phyloP scores from a whole-genome alignment of 805 yeast species.

The Teunomyces stri region DNA sequence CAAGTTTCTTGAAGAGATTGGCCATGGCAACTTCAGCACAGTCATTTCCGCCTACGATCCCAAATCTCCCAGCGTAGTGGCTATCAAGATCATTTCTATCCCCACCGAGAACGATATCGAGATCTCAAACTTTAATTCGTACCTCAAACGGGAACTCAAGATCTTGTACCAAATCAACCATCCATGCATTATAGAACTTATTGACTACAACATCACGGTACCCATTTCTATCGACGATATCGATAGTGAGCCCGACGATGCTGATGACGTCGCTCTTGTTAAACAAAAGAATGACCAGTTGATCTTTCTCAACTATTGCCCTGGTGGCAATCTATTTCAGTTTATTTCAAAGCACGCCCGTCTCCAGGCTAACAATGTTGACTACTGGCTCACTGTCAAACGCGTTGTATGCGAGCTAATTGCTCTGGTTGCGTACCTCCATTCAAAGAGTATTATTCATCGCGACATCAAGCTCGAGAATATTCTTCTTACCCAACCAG shows the following conservation, averaged over 20 bases:
- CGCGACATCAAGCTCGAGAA: conserved; percentile 92
- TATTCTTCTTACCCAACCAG: conserved; percentile 46
- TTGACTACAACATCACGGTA: conserved; percentile 47
- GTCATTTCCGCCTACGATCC: conserved; percentile 48
- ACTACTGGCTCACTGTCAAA: conserved; percentile 51
- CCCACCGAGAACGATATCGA: conserved; percentile 34
- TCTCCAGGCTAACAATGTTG: conserved; percentile 26
- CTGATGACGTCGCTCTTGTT: conserved; percentile 13
- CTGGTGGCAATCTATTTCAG: conserved; percentile 83
- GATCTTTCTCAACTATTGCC: conserved; percentile 71
- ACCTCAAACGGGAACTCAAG: conserved; percentile 62
- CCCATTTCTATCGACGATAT: conserved; percentile 24
- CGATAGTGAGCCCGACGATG: conserved; percentile 16
- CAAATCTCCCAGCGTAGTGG: conserved; percentile 38
- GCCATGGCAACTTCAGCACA: conserved; percentile 67
- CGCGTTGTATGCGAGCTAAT: conserved; percentile 70
- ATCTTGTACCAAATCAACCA: conserved; percentile 56
- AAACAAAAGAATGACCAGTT: conserved; percentile 27
- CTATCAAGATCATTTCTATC: conserved; percentile 63
- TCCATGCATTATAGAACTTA: conserved; percentile 65
- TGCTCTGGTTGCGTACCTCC: conserved; percentile 70
- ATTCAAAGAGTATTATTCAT: conserved; percentile 68
- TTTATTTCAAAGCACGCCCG: conserved; percentile 40
- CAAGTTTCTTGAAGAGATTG: conserved; percentile 41
- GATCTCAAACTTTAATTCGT: conserved; percentile 31